phyloP scores from a whole-genome alignment of 1,284 basidiomycete species.

The Thelephora terrestris region DNA sequence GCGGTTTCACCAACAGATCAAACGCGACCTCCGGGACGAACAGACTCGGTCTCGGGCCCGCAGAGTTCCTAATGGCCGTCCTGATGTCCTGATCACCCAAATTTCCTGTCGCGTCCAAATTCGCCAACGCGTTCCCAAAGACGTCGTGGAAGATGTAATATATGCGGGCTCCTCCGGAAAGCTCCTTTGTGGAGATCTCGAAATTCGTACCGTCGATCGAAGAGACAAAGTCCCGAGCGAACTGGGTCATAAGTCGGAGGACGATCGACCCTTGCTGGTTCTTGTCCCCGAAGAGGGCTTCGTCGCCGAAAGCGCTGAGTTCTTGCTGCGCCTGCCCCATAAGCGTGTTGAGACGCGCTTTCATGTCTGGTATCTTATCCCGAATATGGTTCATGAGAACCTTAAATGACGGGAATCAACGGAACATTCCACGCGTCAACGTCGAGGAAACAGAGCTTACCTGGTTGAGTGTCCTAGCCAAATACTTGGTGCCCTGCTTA shows the following conservation, averaged over 20 bases:
- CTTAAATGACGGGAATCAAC: constrained; percentile 25
- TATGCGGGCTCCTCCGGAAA: constrained; percentile 95
- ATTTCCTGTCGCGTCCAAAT: constrained; percentile 87
- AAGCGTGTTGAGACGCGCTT: constrained; percentile 93
- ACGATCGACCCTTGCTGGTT: constrained; percentile 88
- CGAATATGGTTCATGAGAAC: constrained; percentile 97
- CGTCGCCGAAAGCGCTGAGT: constrained; percentile 91
- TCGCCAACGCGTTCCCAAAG: constrained; percentile 86
- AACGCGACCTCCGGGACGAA: constrained; percentile 98
- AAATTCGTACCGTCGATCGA: constrained; percentile 98
- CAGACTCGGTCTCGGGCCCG: constrained; percentile 90
- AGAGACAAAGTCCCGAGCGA: constrained; percentile 94
- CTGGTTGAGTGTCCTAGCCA: constrained; percentile 92
- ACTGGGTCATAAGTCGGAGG: constrained; percentile 97
- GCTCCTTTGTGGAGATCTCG: constrained; percentile 96
- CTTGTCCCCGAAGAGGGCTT: constrained; percentile 86
- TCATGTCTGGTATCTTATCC: constrained; percentile 99
- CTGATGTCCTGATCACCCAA: constrained; percentile 93
- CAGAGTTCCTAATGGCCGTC: constrained; percentile 97
- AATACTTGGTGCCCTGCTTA: constrained; percentile 92
- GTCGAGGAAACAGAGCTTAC: constrained; percentile 31
- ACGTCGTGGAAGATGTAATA: constrained; percentile 99
- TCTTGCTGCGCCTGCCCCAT: constrained; percentile 99
- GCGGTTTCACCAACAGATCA: constrained; percentile 95
- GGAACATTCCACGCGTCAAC: not conserved